Base-by-base conservation (phyloP, 768 basidiomycete species). In the Phlebiopsis gigantea region DNA sequence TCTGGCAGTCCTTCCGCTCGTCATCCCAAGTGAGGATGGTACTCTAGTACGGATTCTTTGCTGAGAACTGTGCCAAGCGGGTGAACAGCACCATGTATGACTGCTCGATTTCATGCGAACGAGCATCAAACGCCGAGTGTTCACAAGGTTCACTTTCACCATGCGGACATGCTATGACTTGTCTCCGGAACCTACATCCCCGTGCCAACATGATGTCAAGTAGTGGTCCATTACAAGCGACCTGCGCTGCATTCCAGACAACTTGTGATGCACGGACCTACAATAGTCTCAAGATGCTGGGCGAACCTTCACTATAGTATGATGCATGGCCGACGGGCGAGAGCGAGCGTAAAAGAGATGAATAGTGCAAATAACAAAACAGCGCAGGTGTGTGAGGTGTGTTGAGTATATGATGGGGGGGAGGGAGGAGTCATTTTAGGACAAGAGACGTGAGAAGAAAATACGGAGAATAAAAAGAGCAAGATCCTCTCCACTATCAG, bases 351-450 rank as follows among this genome's bases (percentile, higher is more conserved):
- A 44, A 26, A 43, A 29, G 24, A 55, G 39, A 53, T 17, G 46
- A 46, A 45, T 31, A 17, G 22, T 46, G 54, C 44, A 55, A 46
- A 55, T 55, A 55, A 22, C 41, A 41, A 43, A 17, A 39, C 34
- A 39, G 34, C 34, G 34, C 34, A 39, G 34, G n/a, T 17, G 19
- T 28, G 19, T 46, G 54, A 55, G 45, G 34, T 21, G 41, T 31
- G 29, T 46, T 22, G 12, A 28, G 26, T 46, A 28, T 28, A 41
- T 22, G 31, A 34, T 25, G 14, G 39, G 22, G 49, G 19, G 17
- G 34, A 43, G 22, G n/a, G n/a, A n/a, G n/a, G n/a, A n/a, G n/a
- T n/a, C 47, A 34, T 57, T 51, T 52, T 57, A 26, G 48, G 52
- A 30, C 42, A 52, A 51, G 56, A 57, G 34, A 48, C 42, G 15